Base-by-base conservation (phyloP, 1,139 yeast species). In the Suhomyces maxii region DNA sequence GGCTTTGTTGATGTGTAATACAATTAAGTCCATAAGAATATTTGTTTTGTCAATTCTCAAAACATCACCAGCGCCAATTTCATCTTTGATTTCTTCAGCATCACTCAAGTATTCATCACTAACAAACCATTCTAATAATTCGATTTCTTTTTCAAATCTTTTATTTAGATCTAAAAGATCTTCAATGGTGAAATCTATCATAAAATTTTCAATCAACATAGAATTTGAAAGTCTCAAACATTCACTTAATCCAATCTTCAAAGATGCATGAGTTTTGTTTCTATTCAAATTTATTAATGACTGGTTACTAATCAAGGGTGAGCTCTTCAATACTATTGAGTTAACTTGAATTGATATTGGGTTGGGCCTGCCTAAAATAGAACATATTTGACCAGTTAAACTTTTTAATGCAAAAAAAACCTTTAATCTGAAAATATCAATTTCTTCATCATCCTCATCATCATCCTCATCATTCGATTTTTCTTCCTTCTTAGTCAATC, bases 331-430 rank as follows among this genome's bases (percentile, higher is more conserved):
- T 1, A 71, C 67, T 11, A 61, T 56, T 30, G 73, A 73, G 51
- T 74, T 75, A 35, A 78, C 73, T 50, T 78, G 75, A 45, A 79
- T 71, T 10, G 80, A 74, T 7, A 79, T 78, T 1, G 84, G 84
- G 51, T 78, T 79, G 9, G 84, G 83, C 51, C 84, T 64, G 4
- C 83, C 83, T 34, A 79, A 62, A 6, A 78, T 74, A 0, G 82
- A 75, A 56, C 83, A 78, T 10, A 79, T 59, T 36, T 77, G 77
- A 1, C 81, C 79, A 10, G 76, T 66, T 26, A 77, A 59, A 47
- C 73, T 69, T 49, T 78, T 73, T 46, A 79, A 65, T 1, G 79
- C 77, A 50, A 76, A 75, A 80, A 82, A 79, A 3, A 77, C 68
- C 41, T 77, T 71, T 33, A 75, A 69, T 45, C 76, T 65, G 8